These are phyloP conservation scores for Neckera pumila DNA, from an alignment of 225 moss, liverwort and hornwort genomes.

Conservation along the genomic window DNA sequence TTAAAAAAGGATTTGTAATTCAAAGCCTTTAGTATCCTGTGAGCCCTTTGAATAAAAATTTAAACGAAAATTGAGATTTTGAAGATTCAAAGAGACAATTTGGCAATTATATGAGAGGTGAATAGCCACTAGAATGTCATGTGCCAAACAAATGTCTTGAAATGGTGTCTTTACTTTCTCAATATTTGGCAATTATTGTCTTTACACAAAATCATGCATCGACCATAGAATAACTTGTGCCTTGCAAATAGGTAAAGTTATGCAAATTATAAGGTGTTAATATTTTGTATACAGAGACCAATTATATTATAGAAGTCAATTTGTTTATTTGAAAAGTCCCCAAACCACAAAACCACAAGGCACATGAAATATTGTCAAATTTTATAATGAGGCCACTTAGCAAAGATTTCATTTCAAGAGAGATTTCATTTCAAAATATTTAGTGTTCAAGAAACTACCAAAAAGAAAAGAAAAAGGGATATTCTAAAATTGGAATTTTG, in stretches of 20 bases:
- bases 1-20: background rate
- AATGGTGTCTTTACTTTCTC: background rate
- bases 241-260: background rate
- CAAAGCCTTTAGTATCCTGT: background rate
- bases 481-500: background rate
- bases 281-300: background rate
- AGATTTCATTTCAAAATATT: background rate
- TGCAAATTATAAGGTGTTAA: rapidly evolving
- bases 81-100: background rate
- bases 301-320: too few species aligned
- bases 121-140: rapidly evolving
- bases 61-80: background rate
- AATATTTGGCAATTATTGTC: background rate
- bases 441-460: background rate
- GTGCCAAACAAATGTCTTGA: background rate
- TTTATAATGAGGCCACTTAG: background rate
- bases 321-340: background rate
- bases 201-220: background rate
- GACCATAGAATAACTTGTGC: background rate
- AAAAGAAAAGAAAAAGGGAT: too few species aligned
- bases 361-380: background rate
- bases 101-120: background rate
- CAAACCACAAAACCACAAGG: too few species aligned
- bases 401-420: background rate
- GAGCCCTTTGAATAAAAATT: background rate